Percentiles rank a stretch among this genome's conserved stretches.
Conservation (phyloP, 345 rosid genomes). For the Leavenworthia alabamica region DNA sequence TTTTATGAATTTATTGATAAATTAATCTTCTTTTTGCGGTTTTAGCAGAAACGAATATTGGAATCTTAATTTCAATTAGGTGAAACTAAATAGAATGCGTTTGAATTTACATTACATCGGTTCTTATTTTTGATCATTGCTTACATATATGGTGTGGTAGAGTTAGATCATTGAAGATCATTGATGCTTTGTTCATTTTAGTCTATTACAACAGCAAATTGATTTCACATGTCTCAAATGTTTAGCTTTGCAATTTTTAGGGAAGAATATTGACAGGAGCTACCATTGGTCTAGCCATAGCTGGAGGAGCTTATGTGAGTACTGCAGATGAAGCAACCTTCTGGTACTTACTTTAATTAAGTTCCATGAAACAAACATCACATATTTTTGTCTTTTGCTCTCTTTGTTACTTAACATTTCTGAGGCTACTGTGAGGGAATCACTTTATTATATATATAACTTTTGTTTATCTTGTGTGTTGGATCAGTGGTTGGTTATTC, state of each 20-base stretch:
- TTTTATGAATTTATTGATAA: background rate
- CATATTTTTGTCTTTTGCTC: background rate
- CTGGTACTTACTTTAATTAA: slow-evolving; percentile 50
- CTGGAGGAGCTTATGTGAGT: slow-evolving; percentile 59
- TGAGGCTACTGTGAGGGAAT: background rate
- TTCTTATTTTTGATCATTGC: background rate
- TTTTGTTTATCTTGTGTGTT: slow-evolving; percentile 5
- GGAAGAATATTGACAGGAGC: slow-evolving; percentile 84
- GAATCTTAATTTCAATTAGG: slow-evolving; percentile 1
- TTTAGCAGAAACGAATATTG: background rate
- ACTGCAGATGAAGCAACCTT: slow-evolving; percentile 97
- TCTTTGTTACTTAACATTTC: slow-evolving; percentile 1
- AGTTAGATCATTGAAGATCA: slow-evolving; percentile 5
- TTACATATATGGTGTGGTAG: background rate
- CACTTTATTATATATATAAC: background rate
- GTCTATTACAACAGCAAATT: background rate
- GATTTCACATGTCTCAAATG: background rate
- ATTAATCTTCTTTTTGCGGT: background rate
- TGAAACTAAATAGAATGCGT: background rate
- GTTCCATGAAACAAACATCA: background rate
- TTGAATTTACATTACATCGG: background rate
- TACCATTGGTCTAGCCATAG: slow-evolving; percentile 72
- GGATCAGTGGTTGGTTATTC: slow-evolving; percentile 89
- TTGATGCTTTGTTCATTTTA: background rate
- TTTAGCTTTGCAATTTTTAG: slow-evolving; percentile 31